A percentile compares a stretch with the other conserved stretches of the same genome.
Evolutionary conservation across 257 asterid genomes (phyloP).

Genomic region (Pogostemon cablin): DNA sequence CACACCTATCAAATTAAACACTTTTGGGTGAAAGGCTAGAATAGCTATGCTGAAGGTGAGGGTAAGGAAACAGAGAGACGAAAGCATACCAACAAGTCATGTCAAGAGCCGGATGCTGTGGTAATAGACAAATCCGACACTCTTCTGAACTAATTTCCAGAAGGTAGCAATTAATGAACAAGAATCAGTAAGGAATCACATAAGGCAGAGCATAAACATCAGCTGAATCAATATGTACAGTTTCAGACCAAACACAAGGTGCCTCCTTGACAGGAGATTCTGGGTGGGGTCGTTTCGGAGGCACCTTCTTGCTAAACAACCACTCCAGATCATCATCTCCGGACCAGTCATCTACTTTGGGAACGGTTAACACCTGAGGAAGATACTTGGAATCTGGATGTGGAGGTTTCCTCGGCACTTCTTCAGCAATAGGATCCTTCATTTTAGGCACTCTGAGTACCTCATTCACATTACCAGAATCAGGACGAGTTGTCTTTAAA

Average conservation of each 20-base stretch:
- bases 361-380: conserved; percentile 53
- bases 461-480: conserved; percentile 25
- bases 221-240: conserved; percentile 58
- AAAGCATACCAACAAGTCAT: not conserved
- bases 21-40: too few species aligned
- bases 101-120: conserved; percentile 6
- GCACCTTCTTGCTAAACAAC: conserved; percentile 48
- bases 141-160: not conserved
- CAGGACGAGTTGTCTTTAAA: conserved; percentile 32
- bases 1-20: too few species aligned
- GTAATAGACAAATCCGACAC: not conserved
- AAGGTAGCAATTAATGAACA: not conserved
- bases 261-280: conserved; percentile 23
- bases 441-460: conserved; percentile 27
- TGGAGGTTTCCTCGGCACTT: conserved; percentile 55
- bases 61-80: too few species aligned
- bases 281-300: conserved; percentile 5
- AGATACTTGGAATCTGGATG: conserved; percentile 74
- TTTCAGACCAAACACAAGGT: conserved; percentile 65
- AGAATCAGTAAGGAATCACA: conserved; percentile 73
- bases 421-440: conserved; percentile 46
- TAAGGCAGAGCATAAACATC: conserved; percentile 73
- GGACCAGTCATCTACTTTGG: conserved; percentile 51
- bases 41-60: too few species aligned
- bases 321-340: conserved; percentile 63